phyloP scores from a whole-genome alignment of 2,329 filamentous ascomycete genomes.

The Colletotrichum eleusines region DNA sequence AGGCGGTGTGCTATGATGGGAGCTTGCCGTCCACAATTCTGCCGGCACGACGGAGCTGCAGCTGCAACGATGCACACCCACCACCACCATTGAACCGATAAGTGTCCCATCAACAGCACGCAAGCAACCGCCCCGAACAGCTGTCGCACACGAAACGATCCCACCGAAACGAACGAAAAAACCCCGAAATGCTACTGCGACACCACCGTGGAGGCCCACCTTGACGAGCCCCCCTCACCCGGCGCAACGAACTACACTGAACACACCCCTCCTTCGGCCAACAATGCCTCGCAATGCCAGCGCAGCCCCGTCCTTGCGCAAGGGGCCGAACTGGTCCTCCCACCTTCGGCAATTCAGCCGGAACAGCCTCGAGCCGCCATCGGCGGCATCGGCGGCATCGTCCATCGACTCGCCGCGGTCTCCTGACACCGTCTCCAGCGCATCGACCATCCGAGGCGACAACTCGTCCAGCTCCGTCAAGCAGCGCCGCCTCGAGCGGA shows the following conservation, averaged over 20 bases:
- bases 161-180: background rate
- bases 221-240: constrained; percentile 32
- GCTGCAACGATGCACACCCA: constrained; percentile 30
- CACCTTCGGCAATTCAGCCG: constrained; percentile 67
- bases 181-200: constrained; percentile 32
- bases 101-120: background rate
- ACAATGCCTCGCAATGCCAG: constrained; percentile 58
- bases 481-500: constrained; percentile 56
- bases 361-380: constrained; percentile 59
- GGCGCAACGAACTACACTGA: constrained; percentile 9
- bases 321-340: constrained; percentile 61
- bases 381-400: constrained; percentile 47
- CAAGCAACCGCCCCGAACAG: background rate
- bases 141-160: background rate
- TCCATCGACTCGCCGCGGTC: constrained; percentile 57
- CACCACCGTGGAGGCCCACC: constrained; percentile 25
- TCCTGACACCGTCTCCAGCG: constrained; percentile 63
- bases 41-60: constrained; percentile 31
- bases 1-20: constrained; percentile 10
- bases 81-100: constrained; percentile 10
- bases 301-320: constrained; percentile 57
- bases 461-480: constrained; percentile 47
- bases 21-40: constrained; percentile 35
- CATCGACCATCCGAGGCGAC: constrained; percentile 59
- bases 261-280: constrained; percentile 12